phyloP scores from a whole-genome alignment of 768 basidiomycete species.

The Flagelloscypha sp. region DNA sequence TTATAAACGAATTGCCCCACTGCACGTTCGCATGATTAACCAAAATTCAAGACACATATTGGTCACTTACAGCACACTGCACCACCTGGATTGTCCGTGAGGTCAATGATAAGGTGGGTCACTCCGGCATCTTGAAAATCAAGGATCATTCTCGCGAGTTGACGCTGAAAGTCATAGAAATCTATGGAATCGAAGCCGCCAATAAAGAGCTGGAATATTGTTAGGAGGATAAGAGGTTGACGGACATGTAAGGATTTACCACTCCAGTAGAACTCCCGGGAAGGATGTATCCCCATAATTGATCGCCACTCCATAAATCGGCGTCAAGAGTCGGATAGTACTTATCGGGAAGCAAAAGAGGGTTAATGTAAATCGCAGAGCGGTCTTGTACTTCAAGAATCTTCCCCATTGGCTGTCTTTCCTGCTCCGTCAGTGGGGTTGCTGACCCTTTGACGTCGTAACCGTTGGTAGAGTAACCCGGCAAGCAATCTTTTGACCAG shows the following conservation, averaged over 20 bases:
- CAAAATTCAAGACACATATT: too few species aligned
- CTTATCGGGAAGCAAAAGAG: not conserved
- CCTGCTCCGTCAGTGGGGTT: slow-evolving; percentile 2
- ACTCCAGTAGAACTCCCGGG: slow-evolving; percentile 52
- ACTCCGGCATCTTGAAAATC: slow-evolving; percentile 42
- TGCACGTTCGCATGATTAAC: slow-evolving; percentile 58
- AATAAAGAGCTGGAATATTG: slow-evolving; percentile 42
- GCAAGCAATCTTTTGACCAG: slow-evolving; percentile 54
- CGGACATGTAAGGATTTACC: slow-evolving; percentile 23
- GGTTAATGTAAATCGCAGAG: not conserved
- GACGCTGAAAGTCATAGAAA: slow-evolving; percentile 43
- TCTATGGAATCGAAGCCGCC: slow-evolving; percentile 46
- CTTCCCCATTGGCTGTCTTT: slow-evolving; percentile 1
- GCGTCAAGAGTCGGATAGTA: slow-evolving; percentile 40
- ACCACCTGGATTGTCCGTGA: slow-evolving; percentile 56
- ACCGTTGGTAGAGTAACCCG: slow-evolving; percentile 43
- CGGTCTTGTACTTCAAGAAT: not conserved
- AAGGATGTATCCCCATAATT: slow-evolving; percentile 49
- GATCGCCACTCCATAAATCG: slow-evolving; percentile 37
- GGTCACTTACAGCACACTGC: too few species aligned
- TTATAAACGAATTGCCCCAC: slow-evolving; percentile 54
- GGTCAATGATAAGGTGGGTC: slow-evolving; percentile 44
- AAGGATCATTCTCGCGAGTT: slow-evolving; percentile 35
- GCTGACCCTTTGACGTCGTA: slow-evolving; percentile 27
- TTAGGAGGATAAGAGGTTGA: slow-evolving; percentile 1